These are phyloP conservation scores for Pulveroboletus frians DNA, from an alignment of 768 basidiomycete genomes.

Conservation along the genomic window DNA sequence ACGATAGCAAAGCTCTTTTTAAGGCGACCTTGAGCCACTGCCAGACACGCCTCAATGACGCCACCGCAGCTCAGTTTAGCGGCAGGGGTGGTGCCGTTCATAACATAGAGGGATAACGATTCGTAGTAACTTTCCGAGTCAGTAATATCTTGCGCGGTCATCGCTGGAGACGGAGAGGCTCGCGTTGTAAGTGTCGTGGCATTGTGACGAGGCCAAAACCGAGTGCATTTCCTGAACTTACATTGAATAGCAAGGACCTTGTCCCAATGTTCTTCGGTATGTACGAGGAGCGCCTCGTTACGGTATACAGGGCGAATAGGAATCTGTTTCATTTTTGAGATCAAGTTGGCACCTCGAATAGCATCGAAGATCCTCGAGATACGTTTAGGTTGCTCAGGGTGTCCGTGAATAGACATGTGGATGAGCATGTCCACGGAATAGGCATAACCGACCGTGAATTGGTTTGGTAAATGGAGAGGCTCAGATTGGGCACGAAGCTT, in stretches of 20 bases:
- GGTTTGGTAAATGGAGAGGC: conserved; percentile 23
- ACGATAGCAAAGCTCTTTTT: conserved; percentile 93
- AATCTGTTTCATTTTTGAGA: conserved; percentile 70
- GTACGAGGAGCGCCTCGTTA: conserved; percentile 83
- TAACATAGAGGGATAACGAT: conserved; percentile 87
- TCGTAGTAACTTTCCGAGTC: conserved; percentile 84
- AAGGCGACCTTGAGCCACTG: conserved; percentile 76
- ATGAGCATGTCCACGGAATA: conserved; percentile 84
- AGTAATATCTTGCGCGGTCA: conserved; percentile 69
- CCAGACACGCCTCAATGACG: conserved; percentile 83
- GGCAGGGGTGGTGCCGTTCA: conserved; percentile 74
- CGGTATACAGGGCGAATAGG: conserved; percentile 68
- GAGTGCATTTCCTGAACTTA: conserved; percentile 37
- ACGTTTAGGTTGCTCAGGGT: conserved; percentile 75
- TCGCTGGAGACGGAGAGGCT: conserved; percentile 40
- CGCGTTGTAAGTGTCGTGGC: conserved; percentile 13
- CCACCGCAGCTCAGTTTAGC: conserved; percentile 91
- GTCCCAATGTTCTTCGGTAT: conserved; percentile 88
- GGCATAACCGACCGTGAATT: conserved; percentile 67
- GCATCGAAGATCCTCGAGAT: conserved; percentile 71
- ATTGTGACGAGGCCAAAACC: neutral
- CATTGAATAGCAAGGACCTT: conserved; percentile 80
- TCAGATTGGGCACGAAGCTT: conserved; percentile 27
- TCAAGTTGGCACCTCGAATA: conserved; percentile 54
- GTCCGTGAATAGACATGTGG: conserved; percentile 63